Evolutionary conservation across 441 rosid genomes (phyloP).

Genomic region (Populus hybrid): DNA sequence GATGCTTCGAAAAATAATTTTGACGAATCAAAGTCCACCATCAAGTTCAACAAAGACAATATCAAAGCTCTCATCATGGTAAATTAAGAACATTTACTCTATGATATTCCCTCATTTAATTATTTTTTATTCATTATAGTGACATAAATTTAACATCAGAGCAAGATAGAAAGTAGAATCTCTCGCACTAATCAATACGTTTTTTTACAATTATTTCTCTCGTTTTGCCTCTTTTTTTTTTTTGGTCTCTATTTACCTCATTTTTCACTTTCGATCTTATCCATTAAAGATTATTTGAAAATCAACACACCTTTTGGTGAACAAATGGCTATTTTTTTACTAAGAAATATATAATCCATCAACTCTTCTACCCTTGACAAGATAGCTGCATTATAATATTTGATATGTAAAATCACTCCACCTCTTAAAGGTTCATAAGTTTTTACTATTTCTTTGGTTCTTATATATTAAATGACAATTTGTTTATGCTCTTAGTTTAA

Average conservation of each 20-base stretch:
- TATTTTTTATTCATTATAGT: neutral
- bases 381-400: too few relatives aligned
- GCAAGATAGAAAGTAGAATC: neutral
- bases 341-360: too few relatives aligned
- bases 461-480: too few relatives aligned
- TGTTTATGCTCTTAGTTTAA: too few relatives aligned
- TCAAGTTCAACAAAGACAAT: conserved; percentile 62
- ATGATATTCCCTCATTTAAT: neutral
- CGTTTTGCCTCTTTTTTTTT: neutral
- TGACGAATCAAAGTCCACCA: conserved; percentile 46
- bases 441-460: too few relatives aligned
- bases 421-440: too few relatives aligned
- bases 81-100: neutral
- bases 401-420: too few relatives aligned
- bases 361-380: too few relatives aligned
- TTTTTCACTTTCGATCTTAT: neutral
- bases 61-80: conserved; percentile 96
- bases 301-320: neutral
- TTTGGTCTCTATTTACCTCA: neutral
- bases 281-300: neutral
- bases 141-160: neutral
- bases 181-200: too few relatives aligned
- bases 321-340: neutral
- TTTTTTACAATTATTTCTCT: neutral
- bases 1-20: conserved; percentile 44